Evolutionary conservation across 2,329 filamentous ascomycete genomes (phyloP).

Genomic region (Beauveria caledonica): DNA sequence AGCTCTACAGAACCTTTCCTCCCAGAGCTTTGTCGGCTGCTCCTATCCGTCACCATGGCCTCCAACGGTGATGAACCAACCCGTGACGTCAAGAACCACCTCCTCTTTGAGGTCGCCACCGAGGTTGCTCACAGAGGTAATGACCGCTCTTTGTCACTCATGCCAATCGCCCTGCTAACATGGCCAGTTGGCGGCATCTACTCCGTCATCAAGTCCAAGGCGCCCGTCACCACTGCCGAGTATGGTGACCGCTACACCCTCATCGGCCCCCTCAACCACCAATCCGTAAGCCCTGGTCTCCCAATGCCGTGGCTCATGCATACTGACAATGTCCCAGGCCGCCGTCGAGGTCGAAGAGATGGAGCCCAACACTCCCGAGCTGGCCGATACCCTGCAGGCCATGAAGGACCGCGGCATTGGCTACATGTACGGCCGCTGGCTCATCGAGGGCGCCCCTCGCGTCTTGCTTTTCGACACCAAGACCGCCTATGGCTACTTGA

Average conservation of each 20-base stretch:
- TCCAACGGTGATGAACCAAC: conserved; percentile 36
- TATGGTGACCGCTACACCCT: conserved; percentile 97
- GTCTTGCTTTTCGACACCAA: conserved; percentile 93
- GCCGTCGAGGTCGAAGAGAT: conserved; percentile 97
- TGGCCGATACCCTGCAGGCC: conserved; percentile 75
- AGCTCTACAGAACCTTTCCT: too few relatives aligned
- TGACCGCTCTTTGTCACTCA: background rate
- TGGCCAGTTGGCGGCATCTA: conserved; percentile 88
- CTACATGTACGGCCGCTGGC: conserved; percentile 89
- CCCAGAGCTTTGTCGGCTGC: background rate
- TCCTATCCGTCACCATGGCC: conserved; percentile 31
- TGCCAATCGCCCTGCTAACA: conserved; percentile 5
- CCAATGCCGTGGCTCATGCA: background rate
- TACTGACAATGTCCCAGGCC: conserved; percentile 49
- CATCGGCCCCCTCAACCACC: conserved; percentile 86
- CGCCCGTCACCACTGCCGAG: conserved; percentile 92
- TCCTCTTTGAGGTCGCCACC: conserved; percentile 93
- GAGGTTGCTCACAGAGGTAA: conserved; percentile 92
- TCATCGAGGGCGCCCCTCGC: conserved; percentile 91
- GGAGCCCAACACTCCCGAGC: conserved; percentile 70
- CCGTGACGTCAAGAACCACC: conserved; percentile 84
- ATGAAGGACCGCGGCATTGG: conserved; percentile 90
- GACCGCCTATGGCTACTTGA: conserved; percentile 80
- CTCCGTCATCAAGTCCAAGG: conserved; percentile 98
- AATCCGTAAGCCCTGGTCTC: conserved; percentile 55